Evolutionary conservation across 345 rosid species (phyloP).

Genomic region (Erysimum cheiranthoides): DNA sequence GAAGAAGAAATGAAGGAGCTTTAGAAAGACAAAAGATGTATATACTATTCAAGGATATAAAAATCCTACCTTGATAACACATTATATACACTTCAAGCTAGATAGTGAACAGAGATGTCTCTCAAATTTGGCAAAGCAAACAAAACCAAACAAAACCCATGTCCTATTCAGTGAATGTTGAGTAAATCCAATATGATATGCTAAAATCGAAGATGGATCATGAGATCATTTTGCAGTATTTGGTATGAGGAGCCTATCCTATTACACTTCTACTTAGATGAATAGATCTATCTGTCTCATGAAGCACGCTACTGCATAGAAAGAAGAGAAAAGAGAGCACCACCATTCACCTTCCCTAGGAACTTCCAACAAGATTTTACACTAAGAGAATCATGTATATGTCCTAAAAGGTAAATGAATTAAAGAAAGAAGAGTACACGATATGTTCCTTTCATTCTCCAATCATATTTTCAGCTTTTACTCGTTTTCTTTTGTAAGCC

Average conservation of each 20-base stretch:
- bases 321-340: conserved; percentile 37
- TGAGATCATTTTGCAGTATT: conserved; percentile 7
- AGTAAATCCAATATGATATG: conserved; percentile 17
- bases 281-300: conserved; percentile 26
- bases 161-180: conserved; percentile 6
- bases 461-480: conserved; percentile 39
- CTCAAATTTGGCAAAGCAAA: conserved; percentile 7
- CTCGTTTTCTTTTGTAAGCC: conserved; percentile 6
- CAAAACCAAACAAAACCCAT: conserved; percentile 9
- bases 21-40: neutral
- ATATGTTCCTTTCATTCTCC: conserved; percentile 23
- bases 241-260: conserved; percentile 20
- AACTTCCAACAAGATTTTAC: conserved; percentile 35
- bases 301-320: conserved; percentile 45
- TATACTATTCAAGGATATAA: conserved; percentile 6
- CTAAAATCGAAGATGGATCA: conserved; percentile 16
- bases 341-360: conserved; percentile 40
- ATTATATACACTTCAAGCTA: conserved; percentile 15
- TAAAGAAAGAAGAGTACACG: neutral
- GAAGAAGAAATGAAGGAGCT: conserved; percentile 28
- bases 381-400: conserved; percentile 17
- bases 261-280: conserved; percentile 22
- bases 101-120: conserved; percentile 7
- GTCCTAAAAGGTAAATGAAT: neutral
- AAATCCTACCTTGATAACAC: conserved; percentile 9